Evolutionary conservation across 257 asterid genomes (phyloP).

Genomic region (Galeopsis tetrahit): DNA sequence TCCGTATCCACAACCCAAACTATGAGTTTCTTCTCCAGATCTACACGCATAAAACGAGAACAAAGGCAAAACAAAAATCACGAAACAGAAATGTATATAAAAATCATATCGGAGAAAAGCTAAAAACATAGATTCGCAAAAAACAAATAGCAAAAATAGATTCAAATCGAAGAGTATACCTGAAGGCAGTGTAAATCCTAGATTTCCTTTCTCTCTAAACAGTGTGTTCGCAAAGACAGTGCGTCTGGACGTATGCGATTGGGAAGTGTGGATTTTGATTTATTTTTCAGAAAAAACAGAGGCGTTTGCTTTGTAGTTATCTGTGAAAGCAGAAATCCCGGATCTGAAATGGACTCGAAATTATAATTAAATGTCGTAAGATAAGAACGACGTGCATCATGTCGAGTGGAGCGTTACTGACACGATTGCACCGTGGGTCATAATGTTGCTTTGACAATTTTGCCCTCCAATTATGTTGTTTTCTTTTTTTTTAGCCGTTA

Average conservation of each 20-base stretch:
- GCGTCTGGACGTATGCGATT: neutral
- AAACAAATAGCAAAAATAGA: constrained; percentile 10
- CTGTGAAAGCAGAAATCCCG: constrained; percentile 27
- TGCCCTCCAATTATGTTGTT: constrained; percentile 11
- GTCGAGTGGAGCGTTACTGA: constrained; percentile 27
- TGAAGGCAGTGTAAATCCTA: constrained; percentile 2
- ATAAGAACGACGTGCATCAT: constrained; percentile 37
- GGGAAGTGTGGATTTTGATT: constrained; percentile 9
- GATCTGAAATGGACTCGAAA: constrained; percentile 39
- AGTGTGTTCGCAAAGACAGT: neutral
- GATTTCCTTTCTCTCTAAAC: neutral
- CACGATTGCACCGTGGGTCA: neutral
- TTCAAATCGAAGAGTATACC: constrained; percentile 27
- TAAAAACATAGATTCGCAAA: constrained; percentile 22
- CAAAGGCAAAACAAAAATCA: constrained; percentile 24
- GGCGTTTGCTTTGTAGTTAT: constrained; percentile 11
- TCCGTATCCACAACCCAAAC: constrained; percentile 36
- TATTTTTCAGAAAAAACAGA: neutral
- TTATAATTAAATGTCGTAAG: constrained; percentile 27
- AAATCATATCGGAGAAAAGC: constrained; percentile 14
- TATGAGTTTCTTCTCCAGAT: constrained; percentile 70
- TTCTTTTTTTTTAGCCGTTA: neutral
- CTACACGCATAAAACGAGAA: constrained; percentile 42
- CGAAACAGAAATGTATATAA: neutral
- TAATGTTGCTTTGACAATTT: neutral